Evolutionary conservation across 345 rosid species (phyloP).

Genomic region (Brassica carinata): DNA sequence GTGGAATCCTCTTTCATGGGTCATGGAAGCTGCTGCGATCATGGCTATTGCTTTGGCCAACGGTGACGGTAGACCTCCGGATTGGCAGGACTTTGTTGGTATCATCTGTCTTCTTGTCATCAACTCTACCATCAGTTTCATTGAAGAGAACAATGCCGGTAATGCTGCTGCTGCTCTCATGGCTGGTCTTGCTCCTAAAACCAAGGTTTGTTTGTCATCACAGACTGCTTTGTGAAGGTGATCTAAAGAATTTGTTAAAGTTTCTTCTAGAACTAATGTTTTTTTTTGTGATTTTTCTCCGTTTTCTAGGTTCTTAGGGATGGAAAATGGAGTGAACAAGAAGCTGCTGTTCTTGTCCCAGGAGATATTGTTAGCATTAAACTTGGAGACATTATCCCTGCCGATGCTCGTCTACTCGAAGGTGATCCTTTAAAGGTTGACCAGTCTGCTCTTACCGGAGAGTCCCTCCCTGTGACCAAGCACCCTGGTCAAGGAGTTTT

Average conservation of each 20-base stretch:
- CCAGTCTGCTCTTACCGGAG: conserved; percentile 90
- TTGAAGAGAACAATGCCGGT: conserved; percentile 91
- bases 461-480: conserved; percentile 89
- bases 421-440: conserved; percentile 87
- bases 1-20: conserved; percentile 96
- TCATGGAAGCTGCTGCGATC: conserved; percentile 86
- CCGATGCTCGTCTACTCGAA: conserved; percentile 92
- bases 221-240: neutral
- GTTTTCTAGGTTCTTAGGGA: conserved; percentile 51
- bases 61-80: conserved; percentile 71
- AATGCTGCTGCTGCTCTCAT: conserved; percentile 91
- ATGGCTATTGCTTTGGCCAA: conserved; percentile 93
- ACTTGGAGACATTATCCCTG: conserved; percentile 88
- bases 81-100: conserved; percentile 95
- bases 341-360: conserved; percentile 81
- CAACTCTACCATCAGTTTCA: conserved; percentile 89
- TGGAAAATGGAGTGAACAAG: conserved; percentile 77
- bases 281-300: neutral
- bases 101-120: conserved; percentile 71
- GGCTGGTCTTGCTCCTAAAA: conserved; percentile 98
- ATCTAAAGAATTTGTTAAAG: neutral
- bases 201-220: conserved; percentile 50
- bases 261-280: neutral
- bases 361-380: conserved; percentile 88
- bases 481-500: conserved; percentile 79